phyloP scores from a whole-genome alignment of 768 basidiomycete genomes.

The Mycena leptocephala region DNA sequence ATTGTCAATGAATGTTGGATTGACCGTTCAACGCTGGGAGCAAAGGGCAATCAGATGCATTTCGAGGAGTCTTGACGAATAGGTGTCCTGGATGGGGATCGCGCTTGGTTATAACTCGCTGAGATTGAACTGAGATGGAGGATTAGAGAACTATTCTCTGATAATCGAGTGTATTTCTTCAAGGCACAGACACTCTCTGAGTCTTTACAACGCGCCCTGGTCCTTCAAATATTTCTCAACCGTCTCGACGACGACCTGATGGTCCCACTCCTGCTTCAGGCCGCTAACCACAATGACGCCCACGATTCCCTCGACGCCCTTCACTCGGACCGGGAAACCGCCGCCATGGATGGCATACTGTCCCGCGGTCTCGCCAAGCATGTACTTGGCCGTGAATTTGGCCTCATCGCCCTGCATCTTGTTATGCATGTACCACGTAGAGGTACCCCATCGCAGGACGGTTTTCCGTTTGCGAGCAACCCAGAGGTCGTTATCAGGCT shows the following conservation, averaged over 20 bases:
- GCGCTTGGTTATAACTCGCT: too few species aligned
- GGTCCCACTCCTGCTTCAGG: conserved; percentile 48
- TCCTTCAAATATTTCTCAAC: conserved; percentile 44
- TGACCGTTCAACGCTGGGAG: too few species aligned
- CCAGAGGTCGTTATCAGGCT: conserved; percentile 50
- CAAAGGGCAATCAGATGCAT: too few species aligned
- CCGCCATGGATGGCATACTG: conserved; percentile 50
- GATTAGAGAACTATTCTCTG: too few species aligned
- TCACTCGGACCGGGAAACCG: conserved; percentile 52
- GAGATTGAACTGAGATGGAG: too few species aligned
- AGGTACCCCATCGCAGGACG: conserved; percentile 50
- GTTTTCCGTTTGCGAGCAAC: conserved; percentile 51
- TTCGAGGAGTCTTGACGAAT: too few species aligned
- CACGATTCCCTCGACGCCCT: conserved; percentile 50
- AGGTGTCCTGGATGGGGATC: too few species aligned
- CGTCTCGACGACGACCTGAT: conserved; percentile 48
- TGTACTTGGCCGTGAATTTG: conserved; percentile 37
- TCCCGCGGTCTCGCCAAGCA: conserved; percentile 44
- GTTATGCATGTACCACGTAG: conserved; percentile 43
- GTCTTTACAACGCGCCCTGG: conserved; percentile 2
- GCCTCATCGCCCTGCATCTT: conserved; percentile 25
- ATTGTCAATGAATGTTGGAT: too few species aligned
- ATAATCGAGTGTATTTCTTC: too few species aligned
- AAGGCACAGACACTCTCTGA: too few species aligned
- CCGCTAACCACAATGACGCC: conserved; percentile 55